Conservation (phyloP, 352 stramenopile species). For the Thalassiosira ordinaria region DNA sequence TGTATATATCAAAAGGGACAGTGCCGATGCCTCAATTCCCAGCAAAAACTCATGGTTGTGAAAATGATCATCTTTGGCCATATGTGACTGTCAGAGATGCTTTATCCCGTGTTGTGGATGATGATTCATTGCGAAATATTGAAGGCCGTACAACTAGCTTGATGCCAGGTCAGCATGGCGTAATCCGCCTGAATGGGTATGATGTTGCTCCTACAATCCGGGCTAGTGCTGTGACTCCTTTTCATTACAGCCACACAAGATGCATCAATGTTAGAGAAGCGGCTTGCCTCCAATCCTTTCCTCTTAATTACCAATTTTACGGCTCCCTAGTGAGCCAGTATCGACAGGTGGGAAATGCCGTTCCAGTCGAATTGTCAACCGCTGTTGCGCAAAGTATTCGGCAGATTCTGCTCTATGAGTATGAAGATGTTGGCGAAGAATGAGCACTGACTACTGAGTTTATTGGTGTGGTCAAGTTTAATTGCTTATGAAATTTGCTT, state of each 20-base stretch:
- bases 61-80: conserved; percentile 1
- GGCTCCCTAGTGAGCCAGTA: conserved; percentile 46
- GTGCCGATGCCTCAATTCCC: conserved; percentile 32
- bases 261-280: conserved; percentile 54
- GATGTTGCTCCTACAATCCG: conserved; percentile 38
- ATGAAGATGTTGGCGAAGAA: conserved; percentile 9
- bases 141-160: conserved; percentile 17
- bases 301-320: conserved; percentile 48
- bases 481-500: too few relatives aligned
- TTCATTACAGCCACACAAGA: conserved; percentile 50
- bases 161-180: conserved; percentile 27
- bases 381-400: conserved; percentile 47
- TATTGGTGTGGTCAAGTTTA: too few relatives aligned
- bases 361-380: conserved; percentile 50
- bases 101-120: conserved; percentile 12
- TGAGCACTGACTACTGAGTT: too few relatives aligned
- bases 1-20: conserved; percentile 41
- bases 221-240: conserved; percentile 13
- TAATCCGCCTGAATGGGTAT: conserved; percentile 18
- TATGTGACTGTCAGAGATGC: conserved; percentile 48
- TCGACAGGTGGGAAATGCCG: conserved; percentile 64
- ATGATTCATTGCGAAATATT: conserved; percentile 37
- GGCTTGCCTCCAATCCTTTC: conserved; percentile 61
- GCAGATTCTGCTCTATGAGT: conserved; percentile 41
- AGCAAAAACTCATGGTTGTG: conserved; percentile 31